A percentile compares a stretch with the other conserved stretches of the same genome.
These are phyloP conservation scores for Picochlorum sp. DNA, from an alignment of 139 green algal genomes.

Conservation along the genomic window DNA sequence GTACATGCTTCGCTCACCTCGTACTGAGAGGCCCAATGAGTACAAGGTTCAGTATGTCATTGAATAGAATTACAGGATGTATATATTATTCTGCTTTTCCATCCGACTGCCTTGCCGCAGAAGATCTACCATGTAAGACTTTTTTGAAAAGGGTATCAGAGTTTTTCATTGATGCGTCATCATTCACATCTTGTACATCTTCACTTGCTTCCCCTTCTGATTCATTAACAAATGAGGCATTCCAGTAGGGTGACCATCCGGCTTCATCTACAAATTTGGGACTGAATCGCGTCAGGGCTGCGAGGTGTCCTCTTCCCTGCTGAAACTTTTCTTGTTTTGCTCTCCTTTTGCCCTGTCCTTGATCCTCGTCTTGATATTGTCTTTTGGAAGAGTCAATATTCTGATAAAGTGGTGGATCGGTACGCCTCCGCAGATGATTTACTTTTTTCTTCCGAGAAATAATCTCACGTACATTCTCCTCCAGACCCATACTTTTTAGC, in stretches of 20 bases:
- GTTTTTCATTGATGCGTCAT: too few relatives aligned
- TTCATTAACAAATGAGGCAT: not conserved
- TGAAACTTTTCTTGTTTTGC: not conserved
- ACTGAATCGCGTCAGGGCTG: not conserved
- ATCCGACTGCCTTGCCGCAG: too few relatives aligned
- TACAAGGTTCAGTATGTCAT: not conserved
- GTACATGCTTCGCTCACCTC: conserved; percentile 13
- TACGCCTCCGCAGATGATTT: not conserved
- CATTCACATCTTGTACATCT: not conserved
- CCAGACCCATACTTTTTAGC: conserved; percentile 10
- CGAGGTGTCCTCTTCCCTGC: not conserved
- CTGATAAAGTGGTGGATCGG: conserved; percentile 2
- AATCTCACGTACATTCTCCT: conserved; percentile 9
- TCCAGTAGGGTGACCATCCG: not conserved
- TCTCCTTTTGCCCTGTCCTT: not conserved
- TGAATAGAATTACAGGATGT: conserved; percentile 1
- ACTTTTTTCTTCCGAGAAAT: not conserved
- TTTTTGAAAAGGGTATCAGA: too few relatives aligned
- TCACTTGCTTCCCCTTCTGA: not conserved
- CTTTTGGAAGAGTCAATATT: too few relatives aligned
- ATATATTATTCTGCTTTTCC: too few relatives aligned
- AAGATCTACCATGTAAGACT: too few relatives aligned
- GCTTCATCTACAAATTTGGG: not conserved
- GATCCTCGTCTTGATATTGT: too few relatives aligned
- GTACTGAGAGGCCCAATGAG: not conserved